Evolutionary conservation across 768 basidiomycete genomes (phyloP).

Genomic region (Podaxis mareebaensis): DNA sequence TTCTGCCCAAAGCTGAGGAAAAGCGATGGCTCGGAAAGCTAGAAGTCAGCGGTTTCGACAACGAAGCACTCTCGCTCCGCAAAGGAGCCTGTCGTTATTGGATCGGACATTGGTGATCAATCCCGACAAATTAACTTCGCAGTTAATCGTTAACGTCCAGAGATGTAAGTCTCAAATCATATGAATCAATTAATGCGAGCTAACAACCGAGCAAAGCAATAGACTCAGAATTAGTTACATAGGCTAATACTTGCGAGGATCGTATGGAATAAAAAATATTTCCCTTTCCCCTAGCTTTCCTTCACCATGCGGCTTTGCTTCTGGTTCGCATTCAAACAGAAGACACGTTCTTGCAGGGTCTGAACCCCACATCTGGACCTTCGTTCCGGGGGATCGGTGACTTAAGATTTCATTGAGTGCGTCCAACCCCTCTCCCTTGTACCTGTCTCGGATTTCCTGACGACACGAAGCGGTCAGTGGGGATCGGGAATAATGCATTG

Average conservation of each 20-base stretch:
- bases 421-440: neutral
- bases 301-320: neutral
- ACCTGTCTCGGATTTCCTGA: constrained; percentile 4
- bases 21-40: constrained; percentile 49
- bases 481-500: neutral
- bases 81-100: constrained; percentile 66
- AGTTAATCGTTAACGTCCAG: too few relatives aligned
- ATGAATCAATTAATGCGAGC: neutral
- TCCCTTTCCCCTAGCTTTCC: neutral
- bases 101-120: constrained; percentile 39
- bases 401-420: neutral
- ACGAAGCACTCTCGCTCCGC: constrained; percentile 45
- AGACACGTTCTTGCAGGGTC: constrained; percentile 3
- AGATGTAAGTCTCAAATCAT: neutral
- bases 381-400: neutral
- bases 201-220: too few relatives aligned
- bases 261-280: constrained; percentile 10
- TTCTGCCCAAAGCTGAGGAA: constrained; percentile 29
- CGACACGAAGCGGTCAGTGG: neutral
- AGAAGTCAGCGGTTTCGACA: constrained; percentile 47
- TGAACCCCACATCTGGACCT: constrained; percentile 4
- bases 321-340: neutral
- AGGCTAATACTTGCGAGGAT: neutral
- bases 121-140: neutral
- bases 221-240: neutral